These are phyloP conservation scores for Aspergillus sp. DNA, from an alignment of 2,329 filamentous ascomycete genomes.

Conservation along the genomic window DNA sequence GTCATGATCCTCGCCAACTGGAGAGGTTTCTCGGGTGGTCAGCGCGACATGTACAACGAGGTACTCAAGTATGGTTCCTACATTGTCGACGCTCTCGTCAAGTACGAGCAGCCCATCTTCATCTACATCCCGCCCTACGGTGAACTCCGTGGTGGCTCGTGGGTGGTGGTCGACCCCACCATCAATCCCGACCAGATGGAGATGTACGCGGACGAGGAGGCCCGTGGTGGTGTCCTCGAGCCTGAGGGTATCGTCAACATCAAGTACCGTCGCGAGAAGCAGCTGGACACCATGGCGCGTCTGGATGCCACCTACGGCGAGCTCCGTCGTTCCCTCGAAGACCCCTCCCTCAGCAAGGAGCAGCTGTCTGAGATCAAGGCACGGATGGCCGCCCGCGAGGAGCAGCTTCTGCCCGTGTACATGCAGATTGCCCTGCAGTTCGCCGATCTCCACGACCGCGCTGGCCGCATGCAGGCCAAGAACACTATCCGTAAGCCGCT, in stretches of 20 bases:
- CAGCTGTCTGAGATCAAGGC: slow-evolving; percentile 75
- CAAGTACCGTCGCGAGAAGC: slow-evolving; percentile 97
- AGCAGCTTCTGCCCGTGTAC: slow-evolving; percentile 88
- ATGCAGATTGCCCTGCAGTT: slow-evolving; percentile 94
- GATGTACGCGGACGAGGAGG: slow-evolving; percentile 96
- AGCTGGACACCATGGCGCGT: slow-evolving; percentile 95
- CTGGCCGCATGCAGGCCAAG: slow-evolving; percentile 98
- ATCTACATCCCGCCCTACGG: slow-evolving; percentile 97
- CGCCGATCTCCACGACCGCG: slow-evolving; percentile 93
- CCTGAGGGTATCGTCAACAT: slow-evolving; percentile 98
- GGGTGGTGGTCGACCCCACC: slow-evolving; percentile 98
- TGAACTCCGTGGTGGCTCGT: slow-evolving; percentile 96
- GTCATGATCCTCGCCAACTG: slow-evolving; percentile 99
- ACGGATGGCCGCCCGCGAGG: slow-evolving; percentile 81
- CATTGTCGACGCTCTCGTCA: slow-evolving; percentile 97
- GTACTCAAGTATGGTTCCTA: slow-evolving; percentile 99
- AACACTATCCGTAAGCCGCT: slow-evolving; percentile 81
- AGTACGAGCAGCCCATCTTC: slow-evolving; percentile 98
- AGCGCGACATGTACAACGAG: slow-evolving; percentile 99
- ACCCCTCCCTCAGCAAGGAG: slow-evolving; percentile 67
- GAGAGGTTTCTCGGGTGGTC: slow-evolving; percentile 99
- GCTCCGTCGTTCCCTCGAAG: slow-evolving; percentile 74
- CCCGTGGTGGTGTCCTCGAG: slow-evolving; percentile 94
- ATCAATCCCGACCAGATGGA: slow-evolving; percentile 98
- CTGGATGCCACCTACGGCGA: slow-evolving; percentile 79